Base-by-base conservation (phyloP, 169 alveolate species). In the Babesia divergens region DNA sequence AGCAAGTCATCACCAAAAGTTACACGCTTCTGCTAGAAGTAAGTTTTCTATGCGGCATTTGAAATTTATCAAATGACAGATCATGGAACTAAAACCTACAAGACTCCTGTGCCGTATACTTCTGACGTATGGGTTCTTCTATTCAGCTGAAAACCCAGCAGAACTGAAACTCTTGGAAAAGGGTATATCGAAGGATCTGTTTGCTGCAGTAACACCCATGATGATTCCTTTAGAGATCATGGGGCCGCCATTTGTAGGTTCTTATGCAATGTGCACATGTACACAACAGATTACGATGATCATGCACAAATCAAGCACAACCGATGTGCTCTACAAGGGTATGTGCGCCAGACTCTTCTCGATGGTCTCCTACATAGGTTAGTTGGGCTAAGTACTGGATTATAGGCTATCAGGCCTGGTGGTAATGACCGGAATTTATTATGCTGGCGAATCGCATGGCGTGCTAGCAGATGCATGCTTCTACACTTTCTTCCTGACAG, bases 151-250 rank as follows among this genome's bases (percentile, higher is more conserved):
- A 46, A 82, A 71, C 18, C 89, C 84, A 46, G 88, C 90, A 20
- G 89, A 88, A 51, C 84, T 88, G 26, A 77, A 88, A 55, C 56
- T 88, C 71, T 68, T 88, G 32, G 79, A 74, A 54, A 82, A 74
- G 60, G 93, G 93, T 0, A 64, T 88, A 51, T 66, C 88, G 6
- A 79, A 66, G 65, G 93, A 88, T 67, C 59, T 80, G 59, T 88
- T 82, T 44, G 93, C 90, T 6, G 28, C 80, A 8, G 49, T 75
- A 22, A 79, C 76, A 38, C 90, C 91, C 16, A 43, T 88, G 9
- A 54, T 79, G 43, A 76, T 88, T 47, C 87, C 90, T n/a, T 22
- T 88, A 49, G 74, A 84, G 38, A 77, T 88, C 32, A 32, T 88
- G 46, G 71, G 74, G 49, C 89, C 93, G 34, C 86, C 90, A 34